Evolutionary conservation across 306 rosid species (phyloP).

Genomic region (Ormosia semicastrata): DNA sequence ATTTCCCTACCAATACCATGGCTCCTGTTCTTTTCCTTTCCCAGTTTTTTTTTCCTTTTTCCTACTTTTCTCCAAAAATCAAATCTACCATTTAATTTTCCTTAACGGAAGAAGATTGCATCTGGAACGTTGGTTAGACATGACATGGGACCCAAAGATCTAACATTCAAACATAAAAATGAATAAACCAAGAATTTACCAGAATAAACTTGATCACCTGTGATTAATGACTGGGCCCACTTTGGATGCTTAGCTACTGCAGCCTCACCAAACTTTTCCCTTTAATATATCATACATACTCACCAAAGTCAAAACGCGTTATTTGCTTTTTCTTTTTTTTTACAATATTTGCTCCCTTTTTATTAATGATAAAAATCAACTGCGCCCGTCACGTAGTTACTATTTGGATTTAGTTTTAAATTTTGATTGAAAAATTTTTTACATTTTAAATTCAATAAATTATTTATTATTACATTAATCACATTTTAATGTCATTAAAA

Average conservation of each 20-base stretch:
- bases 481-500: not conserved
- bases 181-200: slow-evolving; percentile 2
- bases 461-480: not conserved
- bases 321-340: not conserved
- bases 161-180: slow-evolving; percentile 25
- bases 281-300: not conserved
- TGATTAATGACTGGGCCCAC: slow-evolving; percentile 18
- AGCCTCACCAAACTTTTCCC: slow-evolving; percentile 15
- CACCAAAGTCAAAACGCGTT: slow-evolving; percentile 28
- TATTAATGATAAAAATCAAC: slow-evolving; percentile 15
- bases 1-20: not conserved
- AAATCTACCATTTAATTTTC: not conserved
- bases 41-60: not conserved
- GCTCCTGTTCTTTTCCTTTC: not conserved
- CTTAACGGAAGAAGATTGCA: not conserved
- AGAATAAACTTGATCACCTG: slow-evolving; percentile 18
- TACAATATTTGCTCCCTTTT: not conserved
- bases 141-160: slow-evolving; percentile 38
- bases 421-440: not conserved
- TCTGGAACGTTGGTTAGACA: slow-evolving; percentile 25
- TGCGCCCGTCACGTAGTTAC: slow-evolving; percentile 34
- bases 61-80: not conserved
- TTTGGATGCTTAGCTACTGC: slow-evolving; percentile 29
- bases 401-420: not conserved
- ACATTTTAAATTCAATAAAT: not conserved